Evolutionary conservation across 2,329 filamentous ascomycete genomes (phyloP), one percentile per base, ranked within the genome.

Genomic region (Septoria linicola): DNA sequence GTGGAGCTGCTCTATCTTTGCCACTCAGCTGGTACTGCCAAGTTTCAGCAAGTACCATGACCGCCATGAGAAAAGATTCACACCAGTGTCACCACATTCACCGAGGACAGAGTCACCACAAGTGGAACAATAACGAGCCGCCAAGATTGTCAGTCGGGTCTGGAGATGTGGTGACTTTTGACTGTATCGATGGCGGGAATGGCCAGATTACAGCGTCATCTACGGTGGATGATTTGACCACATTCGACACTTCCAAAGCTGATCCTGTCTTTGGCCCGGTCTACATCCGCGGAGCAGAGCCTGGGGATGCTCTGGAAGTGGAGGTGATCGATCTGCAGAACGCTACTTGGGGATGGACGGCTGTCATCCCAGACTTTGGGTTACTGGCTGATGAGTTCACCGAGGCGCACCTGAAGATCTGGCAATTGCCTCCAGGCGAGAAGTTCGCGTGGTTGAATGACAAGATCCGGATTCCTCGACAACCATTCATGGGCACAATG

Each of bases 401-500:
- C 4, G 54, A 59, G 30, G 37, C 57, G 25, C 42, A 53, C 13
- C 39, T 59, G 14, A 57, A 57, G 41, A 52, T 51, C 13, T 58
- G 57, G 57, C 30, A 52, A 13, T 20, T 59, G 21, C 57, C 57
- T 2, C 16, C 21, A 19, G 51, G 35, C 3, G 43, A 47, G 8
- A 34, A 34, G 7, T 16, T 57, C 32, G 50, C 54, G 10, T 40
- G 34, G 25, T 55, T 59, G 31, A 58, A 58, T n/a, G 49, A 55
- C 25, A 41, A 48, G 11, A 54, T 57, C 14, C 46, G 41, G 8
- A 55, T 59, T 36, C 54, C 57, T 7, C 36, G 54, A 6, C 42
- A 27, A 27, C 57, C 57, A 4, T 59, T 59, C 43, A 54, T 59
- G 54, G 57, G 54, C 8, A 59, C 54, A 16, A 59, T 59, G 57